A percentile compares a stretch with the other conserved stretches of the same genome.
phyloP scores from a whole-genome alignment of 1,284 basidiomycete genomes.

The Rhodofomes roseus region DNA sequence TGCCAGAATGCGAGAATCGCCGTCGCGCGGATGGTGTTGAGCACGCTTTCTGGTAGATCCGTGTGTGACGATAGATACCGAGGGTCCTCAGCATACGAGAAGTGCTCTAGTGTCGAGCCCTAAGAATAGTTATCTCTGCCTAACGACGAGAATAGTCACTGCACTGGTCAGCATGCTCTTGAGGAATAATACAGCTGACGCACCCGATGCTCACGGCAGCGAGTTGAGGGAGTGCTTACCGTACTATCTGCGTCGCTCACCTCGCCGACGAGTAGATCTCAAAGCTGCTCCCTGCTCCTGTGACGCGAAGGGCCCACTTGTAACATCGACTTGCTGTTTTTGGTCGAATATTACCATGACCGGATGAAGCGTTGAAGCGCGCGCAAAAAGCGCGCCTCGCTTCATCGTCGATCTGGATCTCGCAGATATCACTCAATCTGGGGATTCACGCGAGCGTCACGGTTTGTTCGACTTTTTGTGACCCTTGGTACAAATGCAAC shows the following conservation, averaged over 20 bases:
- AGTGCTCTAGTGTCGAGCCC: not conserved
- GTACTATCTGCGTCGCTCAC: not conserved
- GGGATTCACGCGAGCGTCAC: not conserved
- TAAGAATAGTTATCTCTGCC: not conserved
- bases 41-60: not conserved
- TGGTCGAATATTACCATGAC: not conserved
- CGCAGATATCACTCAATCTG: not conserved
- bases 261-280: not conserved
- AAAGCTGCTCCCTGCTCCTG: not conserved
- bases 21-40: not conserved
- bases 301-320: not conserved
- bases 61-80: not conserved
- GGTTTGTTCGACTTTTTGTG: no score
- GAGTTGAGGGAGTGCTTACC: no score
- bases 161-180: not conserved
- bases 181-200: not conserved
- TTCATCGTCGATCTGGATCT: conserved; percentile 1
- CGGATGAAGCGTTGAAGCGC: not conserved
- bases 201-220: not conserved
- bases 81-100: not conserved
- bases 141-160: not conserved
- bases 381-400: not conserved
- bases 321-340: not conserved
- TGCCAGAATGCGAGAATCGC: not conserved
- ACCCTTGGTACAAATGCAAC: no score